Conservation (phyloP, 352 stramenopile species). For the Nothophytophthora sp. region DNA sequence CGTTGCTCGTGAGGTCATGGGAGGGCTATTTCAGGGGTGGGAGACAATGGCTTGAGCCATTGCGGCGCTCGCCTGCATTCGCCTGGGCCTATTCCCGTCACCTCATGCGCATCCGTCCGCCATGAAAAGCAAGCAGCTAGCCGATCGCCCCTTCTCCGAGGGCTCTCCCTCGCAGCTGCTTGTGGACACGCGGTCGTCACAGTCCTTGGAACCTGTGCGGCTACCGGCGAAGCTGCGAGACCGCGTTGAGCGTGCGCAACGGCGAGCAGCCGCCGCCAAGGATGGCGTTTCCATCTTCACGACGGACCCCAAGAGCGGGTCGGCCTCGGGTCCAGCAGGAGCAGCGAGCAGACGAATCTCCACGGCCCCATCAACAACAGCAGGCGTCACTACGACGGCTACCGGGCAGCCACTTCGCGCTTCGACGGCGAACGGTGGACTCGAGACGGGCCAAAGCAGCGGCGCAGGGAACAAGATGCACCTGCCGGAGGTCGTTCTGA, state of each 20-base stretch:
- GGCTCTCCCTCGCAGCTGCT: constrained; percentile 11
- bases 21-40: too few relatives aligned
- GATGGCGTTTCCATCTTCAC: constrained; percentile 72
- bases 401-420: constrained; percentile 2
- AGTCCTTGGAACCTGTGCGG: constrained; percentile 58
- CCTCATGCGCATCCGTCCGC: background rate
- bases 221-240: constrained; percentile 66
- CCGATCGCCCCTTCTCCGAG: constrained; percentile 7
- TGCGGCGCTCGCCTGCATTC: too few relatives aligned
- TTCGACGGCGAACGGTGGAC: constrained; percentile 2
- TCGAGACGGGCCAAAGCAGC: background rate
- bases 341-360: constrained; percentile 4
- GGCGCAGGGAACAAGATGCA: constrained; percentile 39
- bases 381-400: constrained; percentile 1
- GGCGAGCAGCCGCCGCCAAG: constrained; percentile 65
- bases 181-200: constrained; percentile 59
- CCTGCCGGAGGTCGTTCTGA: constrained; percentile 67
- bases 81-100: constrained; percentile 21
- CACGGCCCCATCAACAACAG: constrained; percentile 10
- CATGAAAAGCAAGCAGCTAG: background rate
- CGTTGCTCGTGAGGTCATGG: too few relatives aligned
- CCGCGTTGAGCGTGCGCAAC: constrained; percentile 58
- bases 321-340: background rate
- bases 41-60: background rate
- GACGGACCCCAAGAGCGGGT: constrained; percentile 21